phyloP scores from a whole-genome alignment of 345 rosid genomes.

The Ceriops zippeliana region DNA sequence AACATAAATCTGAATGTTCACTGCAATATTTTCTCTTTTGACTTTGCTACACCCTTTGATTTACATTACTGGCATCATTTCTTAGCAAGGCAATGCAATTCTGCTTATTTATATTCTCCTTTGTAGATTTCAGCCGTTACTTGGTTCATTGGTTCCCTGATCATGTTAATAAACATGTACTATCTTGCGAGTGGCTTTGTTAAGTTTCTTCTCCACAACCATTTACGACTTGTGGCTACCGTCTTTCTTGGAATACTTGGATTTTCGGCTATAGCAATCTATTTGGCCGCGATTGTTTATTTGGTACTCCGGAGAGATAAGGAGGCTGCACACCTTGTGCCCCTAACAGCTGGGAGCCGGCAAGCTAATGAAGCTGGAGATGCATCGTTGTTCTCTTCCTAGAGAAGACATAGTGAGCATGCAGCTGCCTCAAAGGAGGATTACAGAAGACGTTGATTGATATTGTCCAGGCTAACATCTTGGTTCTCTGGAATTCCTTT shows the following conservation, averaged over 20 bases:
- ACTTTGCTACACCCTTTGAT: too few relatives aligned
- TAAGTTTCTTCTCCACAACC: conserved; percentile 49
- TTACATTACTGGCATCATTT: too few relatives aligned
- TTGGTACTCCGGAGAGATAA: conserved; percentile 63
- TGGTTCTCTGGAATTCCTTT: too few relatives aligned
- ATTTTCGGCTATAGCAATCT: conserved; percentile 49
- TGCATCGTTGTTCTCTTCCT: conserved; percentile 32
- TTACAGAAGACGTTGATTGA: conserved; percentile 7
- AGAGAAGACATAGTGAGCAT: conserved; percentile 65
- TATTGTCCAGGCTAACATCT: neutral
- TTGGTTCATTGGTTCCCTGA: conserved; percentile 69
- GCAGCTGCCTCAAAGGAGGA: conserved; percentile 58
- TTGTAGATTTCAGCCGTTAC: conserved; percentile 64
- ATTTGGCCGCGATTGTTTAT: conserved; percentile 66
- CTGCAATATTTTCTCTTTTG: too few relatives aligned
- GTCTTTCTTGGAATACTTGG: conserved; percentile 62
- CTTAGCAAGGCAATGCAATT: too few relatives aligned
- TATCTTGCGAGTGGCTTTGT: conserved; percentile 56
- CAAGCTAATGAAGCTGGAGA: conserved; percentile 25
- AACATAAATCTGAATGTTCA: too few relatives aligned
- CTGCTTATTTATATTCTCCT: neutral
- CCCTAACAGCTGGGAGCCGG: conserved; percentile 38
- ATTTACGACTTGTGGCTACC: conserved; percentile 35
- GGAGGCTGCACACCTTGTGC: conserved; percentile 36
- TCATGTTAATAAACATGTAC: conserved; percentile 75